Evolutionary conservation across 306 rosid species (phyloP).

Genomic region (Cucumis melo): DNA sequence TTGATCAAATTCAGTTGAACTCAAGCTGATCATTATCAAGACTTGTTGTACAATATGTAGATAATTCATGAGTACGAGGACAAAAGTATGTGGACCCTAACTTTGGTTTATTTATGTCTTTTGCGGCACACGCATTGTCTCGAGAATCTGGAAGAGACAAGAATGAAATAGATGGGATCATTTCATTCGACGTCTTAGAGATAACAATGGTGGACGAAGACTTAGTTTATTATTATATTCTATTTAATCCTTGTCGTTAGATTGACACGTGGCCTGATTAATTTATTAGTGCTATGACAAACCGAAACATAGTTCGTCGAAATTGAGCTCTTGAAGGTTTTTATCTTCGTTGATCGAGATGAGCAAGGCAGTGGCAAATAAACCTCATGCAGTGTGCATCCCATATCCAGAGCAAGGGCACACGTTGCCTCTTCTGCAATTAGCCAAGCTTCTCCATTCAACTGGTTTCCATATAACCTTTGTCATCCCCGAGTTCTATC

Average conservation of each 20-base stretch:
- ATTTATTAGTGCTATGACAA: not conserved
- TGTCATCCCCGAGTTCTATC: constrained; percentile 12
- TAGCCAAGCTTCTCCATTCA: constrained; percentile 18
- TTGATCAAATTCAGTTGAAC: not conserved
- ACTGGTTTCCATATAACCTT: constrained; percentile 22
- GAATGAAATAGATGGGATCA: not conserved
- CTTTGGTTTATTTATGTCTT: not conserved
- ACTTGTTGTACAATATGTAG: not conserved
- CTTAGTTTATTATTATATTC: not conserved
- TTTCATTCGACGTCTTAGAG: not conserved
- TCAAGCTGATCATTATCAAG: not conserved
- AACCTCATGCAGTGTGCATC: constrained; percentile 25
- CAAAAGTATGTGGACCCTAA: not conserved
- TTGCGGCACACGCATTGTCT: not conserved
- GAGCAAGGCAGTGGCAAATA: not conserved
- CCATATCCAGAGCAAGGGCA: constrained; percentile 26
- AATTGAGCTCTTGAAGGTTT: not conserved
- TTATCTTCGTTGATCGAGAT: not conserved
- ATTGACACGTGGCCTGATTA: not conserved
- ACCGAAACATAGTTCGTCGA: not conserved
- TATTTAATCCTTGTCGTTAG: not conserved
- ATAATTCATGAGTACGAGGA: not conserved
- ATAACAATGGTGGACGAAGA: not conserved
- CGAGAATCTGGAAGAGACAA: not conserved
- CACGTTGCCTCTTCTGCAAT: constrained; percentile 18